phyloP scores from a whole-genome alignment of 2,329 filamentous ascomycete species.

The Mariannaea elegans region DNA sequence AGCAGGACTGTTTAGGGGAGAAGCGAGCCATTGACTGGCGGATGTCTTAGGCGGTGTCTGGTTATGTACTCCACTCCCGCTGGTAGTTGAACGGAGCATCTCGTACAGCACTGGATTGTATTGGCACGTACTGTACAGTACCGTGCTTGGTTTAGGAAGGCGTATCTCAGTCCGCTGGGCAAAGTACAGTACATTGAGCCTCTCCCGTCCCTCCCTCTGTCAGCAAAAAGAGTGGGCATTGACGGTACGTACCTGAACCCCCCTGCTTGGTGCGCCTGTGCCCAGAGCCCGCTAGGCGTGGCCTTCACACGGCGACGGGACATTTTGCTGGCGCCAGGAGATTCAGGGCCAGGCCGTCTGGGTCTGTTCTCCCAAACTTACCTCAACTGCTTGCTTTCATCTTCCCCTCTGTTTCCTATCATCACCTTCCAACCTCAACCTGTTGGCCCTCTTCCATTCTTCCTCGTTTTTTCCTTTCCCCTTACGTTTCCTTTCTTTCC shows the following conservation, averaged over 20 bases:
- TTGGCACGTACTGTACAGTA: not conserved
- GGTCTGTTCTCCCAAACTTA: conserved; percentile 40
- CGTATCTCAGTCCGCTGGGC: not conserved
- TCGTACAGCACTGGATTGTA: conserved; percentile 17
- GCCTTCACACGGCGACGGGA: conserved; percentile 24
- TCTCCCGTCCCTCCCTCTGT: conserved; percentile 18
- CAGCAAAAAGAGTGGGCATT: conserved; percentile 13
- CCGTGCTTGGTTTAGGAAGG: not conserved
- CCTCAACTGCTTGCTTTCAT: conserved; percentile 29
- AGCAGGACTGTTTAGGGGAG: conserved; percentile 17
- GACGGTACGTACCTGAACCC: conserved; percentile 10
- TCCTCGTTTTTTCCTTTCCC: conserved; percentile 39
- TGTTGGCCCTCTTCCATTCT: conserved; percentile 37
- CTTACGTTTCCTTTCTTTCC: conserved; percentile 30
- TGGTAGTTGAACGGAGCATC: conserved; percentile 14
- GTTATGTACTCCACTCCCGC: conserved; percentile 12
- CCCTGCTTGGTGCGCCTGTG: conserved; percentile 21
- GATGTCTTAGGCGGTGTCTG: conserved; percentile 17
- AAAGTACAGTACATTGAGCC: conserved; percentile 23
- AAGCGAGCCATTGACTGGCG: conserved; percentile 15
- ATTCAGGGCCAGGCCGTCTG: conserved; percentile 24
- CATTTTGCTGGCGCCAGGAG: conserved; percentile 32
- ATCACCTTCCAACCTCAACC: conserved; percentile 37
- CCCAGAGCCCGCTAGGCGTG: conserved; percentile 6
- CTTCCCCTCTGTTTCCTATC: conserved; percentile 37